These are phyloP conservation scores for Camellia granthamiana DNA, from an alignment of 148 eudicot genomes.

Conservation along the genomic window DNA sequence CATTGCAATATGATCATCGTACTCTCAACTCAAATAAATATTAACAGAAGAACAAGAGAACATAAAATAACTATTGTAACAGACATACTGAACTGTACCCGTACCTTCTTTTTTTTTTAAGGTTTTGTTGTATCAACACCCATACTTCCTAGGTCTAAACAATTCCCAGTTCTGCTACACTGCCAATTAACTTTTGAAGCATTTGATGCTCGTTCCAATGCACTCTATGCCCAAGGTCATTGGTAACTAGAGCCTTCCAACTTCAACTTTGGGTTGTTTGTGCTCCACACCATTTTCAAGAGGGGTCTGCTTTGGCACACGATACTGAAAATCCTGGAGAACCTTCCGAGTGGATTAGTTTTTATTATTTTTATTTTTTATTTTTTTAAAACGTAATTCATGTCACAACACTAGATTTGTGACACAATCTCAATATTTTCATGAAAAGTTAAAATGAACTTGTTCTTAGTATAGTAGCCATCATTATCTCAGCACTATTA, in stretches of 20 bases:
- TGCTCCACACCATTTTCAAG: slow-evolving; percentile 22
- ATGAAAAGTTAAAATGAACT: slow-evolving; percentile 1
- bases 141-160: background rate
- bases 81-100: too few relatives aligned
- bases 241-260: slow-evolving; percentile 22
- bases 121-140: too few relatives aligned
- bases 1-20: too few relatives aligned
- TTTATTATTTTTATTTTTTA: background rate
- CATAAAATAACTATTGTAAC: too few relatives aligned
- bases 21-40: too few relatives aligned
- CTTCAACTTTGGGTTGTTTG: slow-evolving; percentile 26
- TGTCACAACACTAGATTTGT: background rate
- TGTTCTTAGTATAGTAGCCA: background rate
- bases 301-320: slow-evolving; percentile 32
- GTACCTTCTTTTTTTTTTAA: too few relatives aligned
- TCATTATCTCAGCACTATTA: background rate
- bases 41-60: too few relatives aligned
- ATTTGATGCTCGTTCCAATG: too few relatives aligned
- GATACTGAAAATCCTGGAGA: slow-evolving; percentile 46
- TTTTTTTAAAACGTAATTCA: background rate
- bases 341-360: slow-evolving; percentile 16
- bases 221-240: slow-evolving; percentile 25
- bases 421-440: background rate
- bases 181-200: too few relatives aligned
- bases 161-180: background rate